Conservation (phyloP, 2,329 filamentous ascomycete genomes). For the Colletotrichum noveboracense region DNA sequence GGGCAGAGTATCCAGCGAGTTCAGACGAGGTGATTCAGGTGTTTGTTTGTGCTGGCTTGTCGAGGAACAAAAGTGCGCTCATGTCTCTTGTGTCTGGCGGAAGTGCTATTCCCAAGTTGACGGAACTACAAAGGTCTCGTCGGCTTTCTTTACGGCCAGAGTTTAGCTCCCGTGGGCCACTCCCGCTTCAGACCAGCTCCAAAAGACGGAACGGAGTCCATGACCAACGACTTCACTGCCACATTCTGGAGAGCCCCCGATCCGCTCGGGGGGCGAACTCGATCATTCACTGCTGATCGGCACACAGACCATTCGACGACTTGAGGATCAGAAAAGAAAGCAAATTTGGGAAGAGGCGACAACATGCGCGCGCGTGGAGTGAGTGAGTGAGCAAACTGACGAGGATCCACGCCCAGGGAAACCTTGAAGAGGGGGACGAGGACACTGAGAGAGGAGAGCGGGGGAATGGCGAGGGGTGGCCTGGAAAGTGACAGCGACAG, state of each 20-base stretch:
- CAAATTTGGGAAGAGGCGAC: neutral
- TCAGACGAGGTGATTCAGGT: neutral
- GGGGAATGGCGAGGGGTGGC: neutral
- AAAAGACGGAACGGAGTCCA: neutral
- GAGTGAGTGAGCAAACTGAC: neutral
- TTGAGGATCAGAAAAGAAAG: neutral
- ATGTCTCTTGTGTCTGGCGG: neutral
- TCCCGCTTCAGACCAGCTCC: neutral
- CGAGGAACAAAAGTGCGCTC: neutral
- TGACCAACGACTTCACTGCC: neutral
- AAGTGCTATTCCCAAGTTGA: neutral
- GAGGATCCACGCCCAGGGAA: constrained; percentile 1
- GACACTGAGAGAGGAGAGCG: neutral
- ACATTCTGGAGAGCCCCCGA: neutral
- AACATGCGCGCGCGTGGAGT: neutral
- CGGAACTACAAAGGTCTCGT: neutral
- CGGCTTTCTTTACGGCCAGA: neutral
- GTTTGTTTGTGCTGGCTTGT: neutral
- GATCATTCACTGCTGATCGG: neutral
- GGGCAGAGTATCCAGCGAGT: neutral
- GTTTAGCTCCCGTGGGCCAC: neutral
- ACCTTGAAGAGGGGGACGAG: neutral
- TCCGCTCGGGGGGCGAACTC: neutral
- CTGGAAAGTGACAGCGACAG: neutral
- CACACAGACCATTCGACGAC: neutral